These are phyloP conservation scores for Akanthomyces lecanii DNA, from an alignment of 2,329 filamentous ascomycete species.

Conservation along the genomic window DNA sequence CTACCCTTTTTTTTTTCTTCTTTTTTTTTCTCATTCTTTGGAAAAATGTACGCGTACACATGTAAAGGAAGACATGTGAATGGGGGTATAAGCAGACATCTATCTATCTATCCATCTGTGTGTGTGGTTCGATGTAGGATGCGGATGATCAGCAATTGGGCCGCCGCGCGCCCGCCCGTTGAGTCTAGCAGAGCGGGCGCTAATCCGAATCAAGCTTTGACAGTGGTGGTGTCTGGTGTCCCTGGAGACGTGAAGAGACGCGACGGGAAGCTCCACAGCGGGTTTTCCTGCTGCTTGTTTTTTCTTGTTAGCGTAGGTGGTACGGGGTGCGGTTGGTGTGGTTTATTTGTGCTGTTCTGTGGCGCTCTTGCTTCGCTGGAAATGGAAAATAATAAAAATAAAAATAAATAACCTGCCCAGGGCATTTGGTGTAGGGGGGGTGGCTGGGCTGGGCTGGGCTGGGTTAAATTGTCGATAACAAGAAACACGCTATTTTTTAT, in stretches of 20 bases:
- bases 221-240: not conserved
- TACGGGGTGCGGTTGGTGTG: too few relatives aligned
- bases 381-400: not conserved
- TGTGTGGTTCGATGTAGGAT: not conserved
- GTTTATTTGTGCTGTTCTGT: not conserved
- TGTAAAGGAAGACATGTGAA: too few relatives aligned
- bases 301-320: not conserved
- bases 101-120: too few relatives aligned
- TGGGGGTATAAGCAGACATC: too few relatives aligned
- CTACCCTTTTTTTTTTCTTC: not conserved
- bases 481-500: not conserved
- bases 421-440: too few relatives aligned
- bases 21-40: not conserved
- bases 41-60: too few relatives aligned
- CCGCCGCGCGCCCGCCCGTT: not conserved
- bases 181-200: not conserved
- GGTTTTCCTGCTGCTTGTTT: not conserved
- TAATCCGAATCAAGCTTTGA: not conserved
- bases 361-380: not conserved
- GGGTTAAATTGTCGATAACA: not conserved
- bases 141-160: not conserved
- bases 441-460: not conserved
- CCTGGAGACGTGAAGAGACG: conserved; percentile 14
- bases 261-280: conserved; percentile 12
- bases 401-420: too few relatives aligned